Evolutionary conservation across 2,329 filamentous ascomycete genomes (phyloP), one percentile per base, ranked within the genome.

Genomic region (Huntiella decipiens): DNA sequence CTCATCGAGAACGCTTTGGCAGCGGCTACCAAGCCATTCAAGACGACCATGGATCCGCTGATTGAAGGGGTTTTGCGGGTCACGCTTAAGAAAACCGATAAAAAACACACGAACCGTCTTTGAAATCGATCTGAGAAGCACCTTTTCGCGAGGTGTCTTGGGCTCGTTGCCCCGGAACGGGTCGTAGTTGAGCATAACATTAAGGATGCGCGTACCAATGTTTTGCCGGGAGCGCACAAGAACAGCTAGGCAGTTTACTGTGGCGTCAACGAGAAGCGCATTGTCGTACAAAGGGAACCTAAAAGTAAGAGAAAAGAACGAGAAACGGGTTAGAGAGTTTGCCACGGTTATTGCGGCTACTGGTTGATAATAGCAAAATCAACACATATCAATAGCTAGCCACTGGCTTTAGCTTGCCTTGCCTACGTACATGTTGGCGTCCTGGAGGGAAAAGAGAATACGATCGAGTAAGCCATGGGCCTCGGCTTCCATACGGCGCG

Each of bases 51-150:
- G 83, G 59, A 98, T 91, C 51, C 83, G 79, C 0, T 71, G 71
- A 16, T 73, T 71, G 45, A 86, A 67, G 1, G 83, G 77, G 53
- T 86, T 82, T 46, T 82, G 81, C 2, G 83, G 82, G 54, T 91
- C 86, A 56, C 87, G 73, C 64, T 88, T 88, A 53, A 81, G 68
- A 45, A 94, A 66, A 61, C 95, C 87, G 45, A 87, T 72, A 35
- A 96, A 68, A 40, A 98, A 65, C 53, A 86, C 77, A 55, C 86
- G 75, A 3, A 82, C 82, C 17, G 91, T 98, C 58, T 93, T 85
- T 60, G 95, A 88, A 77, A 98, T 91, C 4, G 88, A 96, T 61
- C 79, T 85, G 51, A 93, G 72, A 54, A 88, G 75, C 50, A 98
- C 80, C 54, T 81, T 85, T 43, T 74, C 73, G 57, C 78, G 84